These are phyloP conservation scores for Suhomyces taliae DNA, from an alignment of 1,139 yeast species.

Conservation along the genomic window DNA sequence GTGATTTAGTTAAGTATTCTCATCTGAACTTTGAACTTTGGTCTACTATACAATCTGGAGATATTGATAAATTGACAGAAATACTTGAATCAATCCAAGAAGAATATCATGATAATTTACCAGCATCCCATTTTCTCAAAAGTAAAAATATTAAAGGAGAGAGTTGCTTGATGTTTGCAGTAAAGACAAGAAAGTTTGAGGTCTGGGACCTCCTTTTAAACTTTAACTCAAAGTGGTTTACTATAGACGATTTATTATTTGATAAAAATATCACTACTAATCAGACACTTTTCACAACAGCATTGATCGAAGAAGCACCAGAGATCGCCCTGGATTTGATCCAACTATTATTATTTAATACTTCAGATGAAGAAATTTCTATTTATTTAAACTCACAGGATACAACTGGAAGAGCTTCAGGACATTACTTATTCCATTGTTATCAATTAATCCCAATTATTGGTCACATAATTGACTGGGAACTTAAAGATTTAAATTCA, in stretches of 20 bases:
- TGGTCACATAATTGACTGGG: conserved; percentile 71
- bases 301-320: conserved; percentile 56
- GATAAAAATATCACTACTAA: conserved; percentile 55
- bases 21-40: conserved; percentile 54
- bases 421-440: conserved; percentile 72
- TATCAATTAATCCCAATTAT: conserved; percentile 51
- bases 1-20: conserved; percentile 45
- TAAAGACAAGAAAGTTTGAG: conserved; percentile 41
- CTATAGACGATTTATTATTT: conserved; percentile 64
- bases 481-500: conserved; percentile 58
- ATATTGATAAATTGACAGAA: conserved; percentile 19
- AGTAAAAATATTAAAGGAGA: conserved; percentile 66
- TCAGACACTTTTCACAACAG: conserved; percentile 58
- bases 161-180: conserved; percentile 59
- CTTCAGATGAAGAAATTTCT: conserved; percentile 46
- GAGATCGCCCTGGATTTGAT: conserved; percentile 51
- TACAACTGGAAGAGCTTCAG: conserved; percentile 56
- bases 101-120: conserved; percentile 19
- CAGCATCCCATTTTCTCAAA: conserved; percentile 42
- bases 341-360: conserved; percentile 41
- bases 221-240: conserved; percentile 45
- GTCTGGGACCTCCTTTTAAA: conserved; percentile 50
- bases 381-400: conserved; percentile 55
- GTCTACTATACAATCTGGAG: conserved; percentile 46
- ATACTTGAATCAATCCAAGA: conserved; percentile 22